Conservation (phyloP, 2,329 filamentous ascomycete species). For the Paecilomyces formosus region DNA sequence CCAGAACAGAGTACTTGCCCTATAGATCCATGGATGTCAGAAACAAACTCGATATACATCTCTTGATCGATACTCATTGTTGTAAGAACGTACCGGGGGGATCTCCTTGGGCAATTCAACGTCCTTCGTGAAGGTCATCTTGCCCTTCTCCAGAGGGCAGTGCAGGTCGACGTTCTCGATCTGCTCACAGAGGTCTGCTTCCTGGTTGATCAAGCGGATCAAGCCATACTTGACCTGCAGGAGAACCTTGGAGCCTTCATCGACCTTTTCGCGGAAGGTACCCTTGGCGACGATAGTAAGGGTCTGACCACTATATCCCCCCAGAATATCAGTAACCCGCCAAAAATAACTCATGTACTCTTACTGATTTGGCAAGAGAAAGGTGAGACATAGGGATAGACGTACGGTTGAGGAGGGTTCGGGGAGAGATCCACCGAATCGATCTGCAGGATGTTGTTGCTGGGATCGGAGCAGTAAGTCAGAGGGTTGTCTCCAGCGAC, state of each 20-base stretch:
- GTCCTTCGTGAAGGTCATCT: constrained; percentile 65
- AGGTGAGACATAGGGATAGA: constrained; percentile 14
- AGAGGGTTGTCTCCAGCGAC: constrained; percentile 84
- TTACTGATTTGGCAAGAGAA: not conserved
- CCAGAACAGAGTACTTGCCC: constrained; percentile 85
- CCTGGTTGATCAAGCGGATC: constrained; percentile 77
- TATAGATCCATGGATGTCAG: constrained; percentile 26
- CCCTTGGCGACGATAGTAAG: constrained; percentile 75
- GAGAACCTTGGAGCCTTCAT: constrained; percentile 71
- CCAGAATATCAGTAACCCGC: constrained; percentile 13
- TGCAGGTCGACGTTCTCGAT: constrained; percentile 78
- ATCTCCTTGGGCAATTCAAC: constrained; percentile 82
- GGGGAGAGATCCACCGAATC: constrained; percentile 72
- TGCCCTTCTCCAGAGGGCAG: constrained; percentile 79
- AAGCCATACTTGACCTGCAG: constrained; percentile 89
- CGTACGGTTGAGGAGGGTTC: constrained; percentile 82
- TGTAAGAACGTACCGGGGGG: constrained; percentile 62
- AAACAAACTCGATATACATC: not conserved
- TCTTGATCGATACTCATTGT: constrained; percentile 3
- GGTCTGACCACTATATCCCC: constrained; percentile 57
- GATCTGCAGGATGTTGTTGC: constrained; percentile 65
- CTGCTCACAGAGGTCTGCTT: constrained; percentile 81
- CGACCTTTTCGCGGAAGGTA: constrained; percentile 63
- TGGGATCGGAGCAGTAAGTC: constrained; percentile 65
- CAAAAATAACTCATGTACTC: not conserved